Conservation (phyloP, 805 yeast species). For the Wickerhamiella kazuoi region DNA sequence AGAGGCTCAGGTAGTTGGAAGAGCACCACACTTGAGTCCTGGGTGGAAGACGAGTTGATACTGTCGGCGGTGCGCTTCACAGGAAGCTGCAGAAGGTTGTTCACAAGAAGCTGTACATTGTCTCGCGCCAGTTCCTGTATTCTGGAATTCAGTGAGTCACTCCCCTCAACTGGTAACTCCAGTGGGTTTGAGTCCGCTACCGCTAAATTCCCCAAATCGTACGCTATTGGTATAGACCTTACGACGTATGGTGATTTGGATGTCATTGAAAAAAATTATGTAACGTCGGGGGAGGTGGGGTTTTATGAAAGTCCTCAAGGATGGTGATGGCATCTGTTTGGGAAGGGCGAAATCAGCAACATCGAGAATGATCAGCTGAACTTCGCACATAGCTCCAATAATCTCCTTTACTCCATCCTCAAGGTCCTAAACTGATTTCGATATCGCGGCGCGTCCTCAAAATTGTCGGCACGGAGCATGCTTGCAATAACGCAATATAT, state of each 20-base stretch:
- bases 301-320: no score
- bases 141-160: conserved; percentile 32
- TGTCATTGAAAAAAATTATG: conserved; percentile 3
- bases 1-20: conserved; percentile 71
- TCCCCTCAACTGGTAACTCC: conserved; percentile 29
- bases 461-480: no score
- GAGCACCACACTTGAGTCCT: conserved; percentile 58
- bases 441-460: no score
- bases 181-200: conserved; percentile 81
- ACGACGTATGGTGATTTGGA: conserved; percentile 34
- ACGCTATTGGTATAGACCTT: conserved; percentile 74
- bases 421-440: no score
- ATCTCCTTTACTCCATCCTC: no score
- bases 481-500: no score
- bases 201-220: conserved; percentile 80
- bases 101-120: conserved; percentile 76
- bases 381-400: no score
- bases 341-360: no score
- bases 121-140: conserved; percentile 62
- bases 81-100: conserved; percentile 81
- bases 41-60: conserved; percentile 37
- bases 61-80: conserved; percentile 72
- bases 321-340: no score
- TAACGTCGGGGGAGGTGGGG: not conserved
- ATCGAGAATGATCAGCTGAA: no score